Percentiles rank a stretch among this genome's conserved stretches.
Conservation (phyloP, 2,329 filamentous ascomycete species). For the Uncinocarpus reesii region DNA sequence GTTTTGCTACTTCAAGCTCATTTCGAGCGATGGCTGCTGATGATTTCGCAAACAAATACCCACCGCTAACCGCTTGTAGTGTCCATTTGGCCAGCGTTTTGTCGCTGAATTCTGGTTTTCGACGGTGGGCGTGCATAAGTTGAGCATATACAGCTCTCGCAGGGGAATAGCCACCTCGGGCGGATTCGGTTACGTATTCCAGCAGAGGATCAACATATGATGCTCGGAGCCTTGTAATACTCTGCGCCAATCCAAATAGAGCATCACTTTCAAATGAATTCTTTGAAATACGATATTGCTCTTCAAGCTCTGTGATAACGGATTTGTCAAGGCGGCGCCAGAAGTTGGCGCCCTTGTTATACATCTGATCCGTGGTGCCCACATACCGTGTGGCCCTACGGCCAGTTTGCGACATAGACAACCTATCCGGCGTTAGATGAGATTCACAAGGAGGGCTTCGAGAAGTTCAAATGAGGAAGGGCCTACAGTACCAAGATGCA, state of each 20-base stretch:
- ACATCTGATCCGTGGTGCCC: constrained; percentile 21
- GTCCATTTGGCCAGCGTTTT: constrained; percentile 19
- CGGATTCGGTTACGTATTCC: constrained; percentile 20
- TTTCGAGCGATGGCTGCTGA: constrained; percentile 5
- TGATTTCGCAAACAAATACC: constrained; percentile 19
- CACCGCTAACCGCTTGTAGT: constrained; percentile 21
- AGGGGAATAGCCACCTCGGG: constrained; percentile 19
- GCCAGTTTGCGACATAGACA: constrained; percentile 18
- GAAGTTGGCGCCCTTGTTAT: constrained; percentile 24
- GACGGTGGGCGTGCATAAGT: constrained; percentile 21
- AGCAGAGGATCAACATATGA: constrained; percentile 21
- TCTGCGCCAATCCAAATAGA: constrained; percentile 23
- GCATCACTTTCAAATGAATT: constrained; percentile 20
- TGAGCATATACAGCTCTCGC: constrained; percentile 23
- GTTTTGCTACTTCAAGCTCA: constrained; percentile 16
- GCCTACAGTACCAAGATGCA: constrained; percentile 20
- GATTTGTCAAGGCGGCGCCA: constrained; percentile 23
- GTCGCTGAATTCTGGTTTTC: constrained; percentile 16
- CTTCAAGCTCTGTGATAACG: constrained; percentile 21
- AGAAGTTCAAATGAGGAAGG: neutral
- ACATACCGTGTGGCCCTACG: constrained; percentile 12
- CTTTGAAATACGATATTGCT: constrained; percentile 19
- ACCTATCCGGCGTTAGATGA: constrained; percentile 15
- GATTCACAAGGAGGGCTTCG: neutral
- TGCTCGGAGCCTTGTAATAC: constrained; percentile 17